phyloP scores from a whole-genome alignment of 2,329 filamentous ascomycete species.

The Ophiocordyceps camponoti-rufipedis region DNA sequence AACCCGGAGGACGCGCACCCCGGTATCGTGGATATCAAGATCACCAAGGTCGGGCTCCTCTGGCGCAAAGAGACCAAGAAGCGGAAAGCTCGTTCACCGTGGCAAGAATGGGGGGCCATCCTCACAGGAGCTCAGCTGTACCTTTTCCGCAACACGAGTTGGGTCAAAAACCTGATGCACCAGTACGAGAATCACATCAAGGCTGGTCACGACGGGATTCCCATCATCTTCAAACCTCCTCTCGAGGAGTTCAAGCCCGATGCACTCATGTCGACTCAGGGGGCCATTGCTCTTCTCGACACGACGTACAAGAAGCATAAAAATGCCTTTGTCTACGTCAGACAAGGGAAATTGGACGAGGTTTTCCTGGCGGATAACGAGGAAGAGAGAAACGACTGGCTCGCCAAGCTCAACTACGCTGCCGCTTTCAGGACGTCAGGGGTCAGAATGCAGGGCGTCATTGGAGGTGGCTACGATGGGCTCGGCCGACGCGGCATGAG shows the following conservation, averaged over 20 bases:
- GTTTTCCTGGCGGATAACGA: conserved; percentile 82
- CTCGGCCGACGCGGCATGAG: conserved; percentile 56
- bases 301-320: conserved; percentile 87
- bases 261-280: conserved; percentile 79
- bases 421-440: conserved; percentile 85
- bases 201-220: conserved; percentile 53
- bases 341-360: conserved; percentile 75
- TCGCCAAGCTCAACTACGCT: conserved; percentile 89
- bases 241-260: conserved; percentile 88
- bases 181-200: conserved; percentile 75
- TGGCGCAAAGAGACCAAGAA: conserved; percentile 94
- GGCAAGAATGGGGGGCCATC: conserved; percentile 97
- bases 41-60: conserved; percentile 84
- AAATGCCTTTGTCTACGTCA: conserved; percentile 79
- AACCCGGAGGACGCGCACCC: conserved; percentile 78
- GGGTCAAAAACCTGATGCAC: conserved; percentile 80
- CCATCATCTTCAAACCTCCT: conserved; percentile 80
- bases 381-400: conserved; percentile 87
- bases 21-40: conserved; percentile 90
- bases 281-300: conserved; percentile 77
- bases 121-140: conserved; percentile 94
- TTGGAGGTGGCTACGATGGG: conserved; percentile 71
- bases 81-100: conserved; percentile 84
- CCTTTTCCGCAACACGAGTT: conserved; percentile 83
- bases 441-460: conserved; percentile 73